Base-by-base conservation (phyloP, 352 stramenopile species). In the Phytophthora sp. region DNA sequence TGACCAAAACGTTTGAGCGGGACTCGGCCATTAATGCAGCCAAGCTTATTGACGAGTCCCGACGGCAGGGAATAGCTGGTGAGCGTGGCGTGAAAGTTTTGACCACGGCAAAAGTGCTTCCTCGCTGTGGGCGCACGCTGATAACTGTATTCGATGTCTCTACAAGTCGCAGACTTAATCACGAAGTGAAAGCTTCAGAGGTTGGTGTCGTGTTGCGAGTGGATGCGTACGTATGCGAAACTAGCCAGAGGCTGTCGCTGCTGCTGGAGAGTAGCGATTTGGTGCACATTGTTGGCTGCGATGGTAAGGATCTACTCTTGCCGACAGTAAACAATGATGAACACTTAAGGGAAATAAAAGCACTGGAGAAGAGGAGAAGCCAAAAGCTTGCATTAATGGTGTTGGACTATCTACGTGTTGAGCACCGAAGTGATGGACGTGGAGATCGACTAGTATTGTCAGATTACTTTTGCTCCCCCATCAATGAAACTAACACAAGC, bases 71-170 rank as follows among this genome's bases (percentile, higher is more conserved):
- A 60, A 31, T 23, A 42, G 70, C 69, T 24, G 52, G 37, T 0
- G 72, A 79, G 10, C 79, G 84, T 13, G 84, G 84, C 1, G 32
- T 90, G 1, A 93, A 91, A 61, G 55, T 93, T 7, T 32, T 88
- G n/a, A 82, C 79, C 0, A 77, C 62, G 13, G 54, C 79, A 2
- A 77, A 74, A 21, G 50, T 69, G 10, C n/a, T 93, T 1, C 11
- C 39, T 1, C 64, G 56, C 2, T 72, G 58, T 17, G 77, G 82
- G 26, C 76, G 75, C 2, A 71, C 78, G 9, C 78, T 91, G 21
- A 18, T 93, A 6, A 90, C 79, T 2, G 77, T 91, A 11, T 93
- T 89, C 31, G 75, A 88, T 18, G 17, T 69, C 21, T 39, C 58
- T 44, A 31, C 42, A 30, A 54, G 37, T 26, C 32, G 20, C 4